These are phyloP conservation scores for Paramecium primaurelia DNA, from an alignment of 73 alveolate genomes.

Conservation along the genomic window DNA sequence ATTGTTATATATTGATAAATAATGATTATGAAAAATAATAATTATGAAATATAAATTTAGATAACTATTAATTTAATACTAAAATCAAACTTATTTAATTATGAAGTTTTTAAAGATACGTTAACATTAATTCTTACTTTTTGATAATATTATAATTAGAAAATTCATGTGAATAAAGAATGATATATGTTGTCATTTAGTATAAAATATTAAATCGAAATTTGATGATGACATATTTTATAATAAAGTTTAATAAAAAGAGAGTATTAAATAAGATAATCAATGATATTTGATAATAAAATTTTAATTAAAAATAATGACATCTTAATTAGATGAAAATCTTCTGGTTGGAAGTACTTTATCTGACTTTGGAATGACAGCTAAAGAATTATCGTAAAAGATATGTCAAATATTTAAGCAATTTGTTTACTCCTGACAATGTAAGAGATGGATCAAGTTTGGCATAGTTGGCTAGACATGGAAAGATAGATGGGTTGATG, in stretches of 20 bases:
- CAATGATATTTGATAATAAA: not conserved
- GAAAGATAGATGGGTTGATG: constrained; percentile 74
- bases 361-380: constrained; percentile 51
- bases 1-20: not conserved
- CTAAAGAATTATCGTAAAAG: constrained; percentile 16
- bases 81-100: not conserved
- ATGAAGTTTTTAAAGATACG: not conserved
- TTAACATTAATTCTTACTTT: not conserved
- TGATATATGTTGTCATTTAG: not conserved
- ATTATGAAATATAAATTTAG: not conserved
- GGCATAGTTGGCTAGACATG: constrained; percentile 53
- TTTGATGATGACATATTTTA: constrained; percentile 16
- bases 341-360: not conserved
- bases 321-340: not conserved
- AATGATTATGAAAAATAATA: not conserved
- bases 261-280: not conserved
- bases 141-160: not conserved
- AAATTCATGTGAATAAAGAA: not conserved
- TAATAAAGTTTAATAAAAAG: not conserved
- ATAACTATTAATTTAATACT: not conserved
- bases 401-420: not conserved
- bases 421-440: constrained; percentile 46
- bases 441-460: constrained; percentile 63
- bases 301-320: not conserved
- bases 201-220: not conserved